Conservation (phyloP, 371 early-diverging fungal species). For the Mucor lusitanicus region DNA sequence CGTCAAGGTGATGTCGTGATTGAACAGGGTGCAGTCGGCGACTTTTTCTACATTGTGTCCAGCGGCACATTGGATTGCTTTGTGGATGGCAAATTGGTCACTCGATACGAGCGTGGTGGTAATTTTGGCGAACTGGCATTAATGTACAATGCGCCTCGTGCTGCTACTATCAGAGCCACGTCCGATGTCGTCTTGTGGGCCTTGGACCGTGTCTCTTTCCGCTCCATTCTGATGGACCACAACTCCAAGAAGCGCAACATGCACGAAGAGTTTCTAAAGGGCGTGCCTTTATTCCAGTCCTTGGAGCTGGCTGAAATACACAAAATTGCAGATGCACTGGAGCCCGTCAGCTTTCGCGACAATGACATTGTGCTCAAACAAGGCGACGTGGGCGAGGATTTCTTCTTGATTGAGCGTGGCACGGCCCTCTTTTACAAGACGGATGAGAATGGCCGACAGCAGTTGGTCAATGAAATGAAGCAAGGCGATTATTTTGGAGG, state of each 20-base stretch:
- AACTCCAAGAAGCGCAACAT: conserved; percentile 83
- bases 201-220: conserved; percentile 91
- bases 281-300: conserved; percentile 82
- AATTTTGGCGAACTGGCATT: conserved; percentile 97
- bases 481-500: conserved; percentile 93
- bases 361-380: conserved; percentile 80
- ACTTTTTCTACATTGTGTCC: conserved; percentile 96
- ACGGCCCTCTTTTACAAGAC: conserved; percentile 74
- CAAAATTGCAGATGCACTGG: conserved; percentile 92
- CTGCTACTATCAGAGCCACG: conserved; percentile 89
- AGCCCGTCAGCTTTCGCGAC: conserved; percentile 79
- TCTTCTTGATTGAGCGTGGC: conserved; percentile 87
- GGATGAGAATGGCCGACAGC: conserved; percentile 35
- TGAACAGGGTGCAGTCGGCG: conserved; percentile 93
- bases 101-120: conserved; percentile 76
- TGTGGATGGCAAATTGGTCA: conserved; percentile 73
- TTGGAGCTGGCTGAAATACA: conserved; percentile 88
- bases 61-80: conserved; percentile 88
- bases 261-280: conserved; percentile 88
- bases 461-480: conserved; percentile 65
- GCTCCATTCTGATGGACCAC: conserved; percentile 89
- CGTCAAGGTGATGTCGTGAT: conserved; percentile 77
- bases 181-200: conserved; percentile 90
- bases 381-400: conserved; percentile 79
- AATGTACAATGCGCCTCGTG: conserved; percentile 96